These are phyloP conservation scores for Ophiostoma perfectum DNA, from an alignment of 2,329 filamentous ascomycete genomes.

Conservation along the genomic window DNA sequence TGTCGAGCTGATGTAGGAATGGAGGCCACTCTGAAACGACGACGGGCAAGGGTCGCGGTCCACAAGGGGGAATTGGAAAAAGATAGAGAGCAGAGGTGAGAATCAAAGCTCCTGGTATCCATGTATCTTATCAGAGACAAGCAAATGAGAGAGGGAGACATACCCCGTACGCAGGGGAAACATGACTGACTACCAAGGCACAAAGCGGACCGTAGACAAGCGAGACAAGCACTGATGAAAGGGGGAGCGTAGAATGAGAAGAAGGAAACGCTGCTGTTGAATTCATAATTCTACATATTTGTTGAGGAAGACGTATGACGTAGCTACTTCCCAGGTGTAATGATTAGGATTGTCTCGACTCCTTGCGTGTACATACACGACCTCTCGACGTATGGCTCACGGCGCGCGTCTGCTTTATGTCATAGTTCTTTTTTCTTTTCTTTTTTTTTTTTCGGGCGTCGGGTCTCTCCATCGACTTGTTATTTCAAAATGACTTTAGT, in stretches of 20 bases:
- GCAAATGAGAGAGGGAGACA: slow-evolving; percentile 10
- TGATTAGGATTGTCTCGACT: neutral
- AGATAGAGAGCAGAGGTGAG: neutral
- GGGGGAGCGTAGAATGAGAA: neutral
- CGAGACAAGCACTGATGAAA: slow-evolving; percentile 6
- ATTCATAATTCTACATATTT: neutral
- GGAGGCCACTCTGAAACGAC: slow-evolving; percentile 7
- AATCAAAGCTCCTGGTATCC: neutral
- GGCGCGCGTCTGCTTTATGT: too few species aligned
- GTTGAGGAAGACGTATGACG: slow-evolving; percentile 3
- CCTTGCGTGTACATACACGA: too few species aligned
- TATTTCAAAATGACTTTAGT: too few species aligned
- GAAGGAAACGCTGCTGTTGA: neutral
- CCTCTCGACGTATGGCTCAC: too few species aligned
- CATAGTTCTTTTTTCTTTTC: too few species aligned
- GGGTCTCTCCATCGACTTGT: too few species aligned
- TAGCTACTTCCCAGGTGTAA: neutral
- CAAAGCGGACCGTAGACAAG: slow-evolving; percentile 2
- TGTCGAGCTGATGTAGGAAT: neutral
- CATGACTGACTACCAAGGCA: neutral
- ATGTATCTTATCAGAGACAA: neutral
- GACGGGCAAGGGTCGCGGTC: neutral
- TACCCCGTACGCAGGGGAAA: neutral
- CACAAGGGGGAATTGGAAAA: neutral
- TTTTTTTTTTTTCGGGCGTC: too few species aligned